phyloP scores from a whole-genome alignment of 345 rosid species.

The Cardamine chenopodiifolia region DNA sequence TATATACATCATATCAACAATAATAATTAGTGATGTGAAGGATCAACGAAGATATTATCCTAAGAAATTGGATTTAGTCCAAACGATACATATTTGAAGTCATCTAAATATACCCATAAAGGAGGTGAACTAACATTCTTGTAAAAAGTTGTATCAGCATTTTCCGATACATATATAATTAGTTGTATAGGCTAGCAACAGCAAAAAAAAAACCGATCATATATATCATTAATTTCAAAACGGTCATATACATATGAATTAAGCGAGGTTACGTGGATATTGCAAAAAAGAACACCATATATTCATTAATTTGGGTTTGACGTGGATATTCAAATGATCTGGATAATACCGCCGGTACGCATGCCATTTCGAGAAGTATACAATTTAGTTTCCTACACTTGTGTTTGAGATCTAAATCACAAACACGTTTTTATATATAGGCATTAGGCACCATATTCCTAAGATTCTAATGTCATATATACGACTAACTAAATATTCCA shows the following conservation, averaged over 20 bases:
- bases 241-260: not conserved
- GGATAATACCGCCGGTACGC: constrained; percentile 28
- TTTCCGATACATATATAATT: too few relatives aligned
- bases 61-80: not conserved
- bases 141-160: too few relatives aligned
- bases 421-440: too few relatives aligned
- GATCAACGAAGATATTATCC: constrained; percentile 25
- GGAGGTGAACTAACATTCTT: not conserved
- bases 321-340: not conserved
- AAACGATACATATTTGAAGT: not conserved
- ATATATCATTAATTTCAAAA: too few relatives aligned
- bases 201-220: too few relatives aligned
- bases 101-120: not conserved
- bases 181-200: too few relatives aligned
- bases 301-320: constrained; percentile 9
- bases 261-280: constrained; percentile 10
- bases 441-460: not conserved
- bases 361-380: constrained; percentile 41
- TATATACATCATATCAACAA: constrained; percentile 9
- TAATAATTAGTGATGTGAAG: constrained; percentile 19
- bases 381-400: constrained; percentile 33
- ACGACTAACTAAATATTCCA: constrained; percentile 17
- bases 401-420: constrained; percentile 10
- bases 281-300: constrained; percentile 9
- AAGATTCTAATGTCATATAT: constrained; percentile 1